Percentiles rank a stretch among this genome's conserved stretches.
Evolutionary conservation across 257 asterid species (phyloP).

Genomic region (Solanum peruvianum): DNA sequence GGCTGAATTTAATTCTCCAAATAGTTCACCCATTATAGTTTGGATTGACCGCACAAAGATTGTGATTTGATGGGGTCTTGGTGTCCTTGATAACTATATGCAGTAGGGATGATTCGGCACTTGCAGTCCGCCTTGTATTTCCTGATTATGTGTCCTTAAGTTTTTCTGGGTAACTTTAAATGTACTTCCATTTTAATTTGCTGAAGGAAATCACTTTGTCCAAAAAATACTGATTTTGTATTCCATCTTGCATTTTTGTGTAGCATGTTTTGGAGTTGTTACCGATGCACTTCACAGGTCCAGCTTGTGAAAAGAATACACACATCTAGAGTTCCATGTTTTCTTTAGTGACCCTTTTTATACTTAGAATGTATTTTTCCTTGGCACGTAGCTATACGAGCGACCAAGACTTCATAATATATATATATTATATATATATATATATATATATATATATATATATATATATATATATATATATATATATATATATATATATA

Average conservation of each 20-base stretch:
- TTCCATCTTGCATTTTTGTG: background rate
- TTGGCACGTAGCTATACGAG: background rate
- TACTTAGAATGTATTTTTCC: background rate
- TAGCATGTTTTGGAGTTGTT: background rate
- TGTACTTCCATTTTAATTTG: background rate
- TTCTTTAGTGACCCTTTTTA: background rate
- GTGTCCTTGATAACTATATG: background rate
- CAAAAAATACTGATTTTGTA: background rate
- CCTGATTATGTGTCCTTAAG: background rate
- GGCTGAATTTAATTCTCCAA: background rate
- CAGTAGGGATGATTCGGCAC: background rate
- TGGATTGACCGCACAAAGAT: background rate
- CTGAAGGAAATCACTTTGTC: background rate
- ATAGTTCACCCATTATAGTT: background rate
- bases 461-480: background rate
- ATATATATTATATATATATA: background rate
- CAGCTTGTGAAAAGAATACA: background rate
- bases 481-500: background rate
- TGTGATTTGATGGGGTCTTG: background rate
- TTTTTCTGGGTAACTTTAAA: background rate
- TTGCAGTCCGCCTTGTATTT: background rate
- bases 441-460: background rate
- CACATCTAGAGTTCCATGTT: background rate
- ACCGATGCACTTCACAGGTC: background rate
- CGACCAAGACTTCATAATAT: background rate